Evolutionary conservation across 73 alveolate species (phyloP), one percentile per base, ranked within the genome.

Genomic region (Symbiodinium pilosum): DNA sequence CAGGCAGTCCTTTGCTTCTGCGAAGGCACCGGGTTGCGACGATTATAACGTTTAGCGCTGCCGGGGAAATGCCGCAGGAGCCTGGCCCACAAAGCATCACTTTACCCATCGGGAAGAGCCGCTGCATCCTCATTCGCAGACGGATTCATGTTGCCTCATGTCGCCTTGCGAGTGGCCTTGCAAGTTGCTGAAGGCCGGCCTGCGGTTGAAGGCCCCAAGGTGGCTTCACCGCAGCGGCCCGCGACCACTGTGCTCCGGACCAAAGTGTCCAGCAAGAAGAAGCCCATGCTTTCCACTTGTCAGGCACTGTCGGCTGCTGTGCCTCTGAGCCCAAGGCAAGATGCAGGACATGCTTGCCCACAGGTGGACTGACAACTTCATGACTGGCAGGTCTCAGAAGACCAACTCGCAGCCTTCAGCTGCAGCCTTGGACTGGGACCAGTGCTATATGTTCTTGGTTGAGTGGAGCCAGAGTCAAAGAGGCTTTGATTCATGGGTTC

Each of bases 191-290:
- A 7, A 20, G 75, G 36, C 75, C 32, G 81, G 81, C 81, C 81
- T 34, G 81, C 81, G 81, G 81, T 28, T 34, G 81, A 64, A 38
- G 81, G 81, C 81, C 81, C 81, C 81, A 64, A 64, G 81, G 81
- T 64, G 32, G 81, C 81, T 64, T 64, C 81, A n/a, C 81, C 81
- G 30, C 81, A 64, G 39, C 81, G 81, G 9, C 81, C 81, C 12
- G 81, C 81, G 81, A 64, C 81, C 39, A 64, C 81, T 34, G 81
- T 4, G 81, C 81, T 64, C 81, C 4, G 73, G 73, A 38, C 34
- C 77, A 21, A 26, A 54, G 71, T 30, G 18, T 54, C 26, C 71
- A 51, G 68, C 68, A 54, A 21, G 71, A 24, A 54, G 26, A n/a
- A n/a, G 73, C 20, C 59, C 14, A 9, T 47, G 59, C 73, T 32